Conservation (phyloP, 1,284 basidiomycete genomes). For the Cutaneotrichosporon mucoides region DNA sequence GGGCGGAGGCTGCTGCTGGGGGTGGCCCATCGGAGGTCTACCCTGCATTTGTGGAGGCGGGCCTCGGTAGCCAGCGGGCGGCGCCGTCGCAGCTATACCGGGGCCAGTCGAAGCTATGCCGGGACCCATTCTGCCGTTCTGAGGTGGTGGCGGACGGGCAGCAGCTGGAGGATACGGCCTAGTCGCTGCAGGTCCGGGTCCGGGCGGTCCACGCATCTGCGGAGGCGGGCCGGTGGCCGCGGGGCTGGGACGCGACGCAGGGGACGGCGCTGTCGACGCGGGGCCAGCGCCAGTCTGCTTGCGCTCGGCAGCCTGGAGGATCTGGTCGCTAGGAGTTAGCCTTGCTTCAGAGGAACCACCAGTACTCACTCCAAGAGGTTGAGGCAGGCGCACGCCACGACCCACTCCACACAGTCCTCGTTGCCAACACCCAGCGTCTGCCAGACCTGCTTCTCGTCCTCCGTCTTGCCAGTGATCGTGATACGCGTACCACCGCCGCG, state of each 20-base stretch:
- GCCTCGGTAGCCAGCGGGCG: conserved; percentile 27
- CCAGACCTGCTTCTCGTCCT: conserved; percentile 99
- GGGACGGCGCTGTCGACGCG: conserved; percentile 31
- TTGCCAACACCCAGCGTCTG: conserved; percentile 98
- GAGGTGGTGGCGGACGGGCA: neutral
- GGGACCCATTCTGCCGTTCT: conserved; percentile 13
- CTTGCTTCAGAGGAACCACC: neutral
- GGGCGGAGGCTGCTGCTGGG: conserved; percentile 7
- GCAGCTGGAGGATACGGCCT: conserved; percentile 9
- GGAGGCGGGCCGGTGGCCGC: neutral
- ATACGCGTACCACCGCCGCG: conserved; percentile 95
- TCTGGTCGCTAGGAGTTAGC: conserved; percentile 68
- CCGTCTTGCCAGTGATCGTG: conserved; percentile 91
- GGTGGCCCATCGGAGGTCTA: neutral
- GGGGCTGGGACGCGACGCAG: conserved; percentile 1
- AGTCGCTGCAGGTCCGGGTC: neutral
- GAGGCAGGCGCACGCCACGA: conserved; percentile 93
- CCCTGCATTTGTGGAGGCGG: conserved; percentile 7
- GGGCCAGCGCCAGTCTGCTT: conserved; percentile 40
- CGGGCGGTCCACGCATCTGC: neutral
- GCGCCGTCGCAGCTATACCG: conserved; percentile 18
- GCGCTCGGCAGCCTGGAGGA: conserved; percentile 81
- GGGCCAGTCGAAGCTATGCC: conserved; percentile 29
- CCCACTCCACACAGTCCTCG: conserved; percentile 99
- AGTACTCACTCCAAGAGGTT: conserved; percentile 82